Evolutionary conservation across 768 basidiomycete genomes (phyloP).

Genomic region (Pisolithus tinctorius): DNA sequence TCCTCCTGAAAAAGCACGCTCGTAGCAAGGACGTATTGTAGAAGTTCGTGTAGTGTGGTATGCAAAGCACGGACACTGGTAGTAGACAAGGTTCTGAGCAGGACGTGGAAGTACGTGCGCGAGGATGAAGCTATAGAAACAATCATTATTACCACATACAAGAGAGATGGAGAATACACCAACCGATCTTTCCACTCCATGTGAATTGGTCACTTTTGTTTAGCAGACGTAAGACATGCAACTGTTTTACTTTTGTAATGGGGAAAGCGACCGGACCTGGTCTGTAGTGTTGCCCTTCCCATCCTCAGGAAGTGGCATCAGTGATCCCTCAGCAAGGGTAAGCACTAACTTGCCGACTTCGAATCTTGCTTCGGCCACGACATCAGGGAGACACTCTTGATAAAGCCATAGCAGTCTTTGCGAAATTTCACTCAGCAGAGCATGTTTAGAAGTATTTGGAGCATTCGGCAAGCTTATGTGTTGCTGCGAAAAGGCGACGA

Average conservation of each 20-base stretch:
- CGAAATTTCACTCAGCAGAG: constrained; percentile 72
- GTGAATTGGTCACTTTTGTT: constrained; percentile 71
- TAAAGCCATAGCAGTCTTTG: constrained; percentile 83
- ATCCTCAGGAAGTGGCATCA: constrained; percentile 9
- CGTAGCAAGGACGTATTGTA: constrained; percentile 57
- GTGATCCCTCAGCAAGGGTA: constrained; percentile 33
- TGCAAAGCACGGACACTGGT: constrained; percentile 48
- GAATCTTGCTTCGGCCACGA: constrained; percentile 76
- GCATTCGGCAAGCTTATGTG: constrained; percentile 19
- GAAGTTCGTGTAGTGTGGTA: constrained; percentile 43
- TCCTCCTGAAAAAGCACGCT: constrained; percentile 82
- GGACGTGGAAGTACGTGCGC: constrained; percentile 64
- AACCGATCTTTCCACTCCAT: constrained; percentile 72
- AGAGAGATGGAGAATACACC: constrained; percentile 14
- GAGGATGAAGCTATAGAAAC: constrained; percentile 33
- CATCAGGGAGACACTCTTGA: constrained; percentile 63
- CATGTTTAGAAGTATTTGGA: constrained; percentile 36
- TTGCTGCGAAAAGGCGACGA: constrained; percentile 76
- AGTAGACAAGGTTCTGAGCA: constrained; percentile 57
- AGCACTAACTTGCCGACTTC: constrained; percentile 78
- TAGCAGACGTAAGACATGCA: constrained; percentile 75
- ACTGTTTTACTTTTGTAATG: constrained; percentile 55
- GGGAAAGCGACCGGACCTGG: constrained; percentile 9
- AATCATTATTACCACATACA: not conserved
- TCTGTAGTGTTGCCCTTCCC: not conserved